Conservation (phyloP, 1,284 basidiomycete genomes). For the Chalciporus sp. region DNA sequence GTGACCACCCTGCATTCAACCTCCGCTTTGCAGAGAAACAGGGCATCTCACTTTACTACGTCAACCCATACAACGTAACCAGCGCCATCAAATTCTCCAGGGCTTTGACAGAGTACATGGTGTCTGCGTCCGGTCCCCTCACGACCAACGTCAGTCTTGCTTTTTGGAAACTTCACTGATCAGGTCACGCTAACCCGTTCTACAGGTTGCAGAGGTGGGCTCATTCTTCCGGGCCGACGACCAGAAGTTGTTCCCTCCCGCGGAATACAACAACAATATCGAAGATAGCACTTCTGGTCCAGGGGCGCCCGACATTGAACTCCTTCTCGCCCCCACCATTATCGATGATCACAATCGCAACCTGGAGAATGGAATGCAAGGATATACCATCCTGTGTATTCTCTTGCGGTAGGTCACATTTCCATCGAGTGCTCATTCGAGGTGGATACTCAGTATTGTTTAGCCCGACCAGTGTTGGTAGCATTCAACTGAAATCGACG, state of each 20-base stretch:
- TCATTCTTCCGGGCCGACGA: conserved; percentile 62
- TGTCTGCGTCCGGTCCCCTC: conserved; percentile 48
- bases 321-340: conserved; percentile 52
- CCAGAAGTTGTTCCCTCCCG: conserved; percentile 48
- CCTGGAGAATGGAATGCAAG: conserved; percentile 15
- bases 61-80: conserved; percentile 39
- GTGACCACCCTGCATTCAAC: conserved; percentile 58
- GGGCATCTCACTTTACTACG: conserved; percentile 43
- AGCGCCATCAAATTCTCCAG: conserved; percentile 39
- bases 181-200: conserved; percentile 1
- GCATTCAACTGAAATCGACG: conserved; percentile 41
- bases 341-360: neutral
- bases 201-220: conserved; percentile 57
- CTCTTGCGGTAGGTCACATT: conserved; percentile 26
- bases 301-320: conserved; percentile 62
- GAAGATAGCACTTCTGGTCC: conserved; percentile 57
- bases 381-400: conserved; percentile 17
- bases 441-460: neutral
- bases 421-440: too few relatives aligned
- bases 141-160: conserved; percentile 52
- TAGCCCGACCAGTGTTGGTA: conserved; percentile 48
- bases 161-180: too few relatives aligned
- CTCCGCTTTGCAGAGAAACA: conserved; percentile 53
- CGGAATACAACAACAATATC: conserved; percentile 42
- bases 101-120: conserved; percentile 45